phyloP scores from a whole-genome alignment of 352 stramenopile species.

The Halophytophthora polymorphica region DNA sequence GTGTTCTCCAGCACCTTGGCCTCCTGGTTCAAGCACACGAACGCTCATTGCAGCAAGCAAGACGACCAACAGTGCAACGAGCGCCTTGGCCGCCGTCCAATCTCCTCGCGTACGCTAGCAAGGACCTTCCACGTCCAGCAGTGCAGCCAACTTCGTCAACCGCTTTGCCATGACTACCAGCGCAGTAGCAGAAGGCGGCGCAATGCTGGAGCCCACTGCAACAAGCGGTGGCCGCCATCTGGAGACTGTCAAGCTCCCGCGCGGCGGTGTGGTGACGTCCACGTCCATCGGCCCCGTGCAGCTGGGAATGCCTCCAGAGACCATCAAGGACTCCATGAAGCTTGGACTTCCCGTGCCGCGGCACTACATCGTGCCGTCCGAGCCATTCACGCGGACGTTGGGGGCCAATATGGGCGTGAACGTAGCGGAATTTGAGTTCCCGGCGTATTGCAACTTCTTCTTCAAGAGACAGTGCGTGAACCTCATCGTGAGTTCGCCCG shows the following conservation, averaged over 20 bases:
- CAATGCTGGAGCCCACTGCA: slow-evolving; percentile 6
- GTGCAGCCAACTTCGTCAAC: too few relatives aligned
- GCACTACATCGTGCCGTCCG: slow-evolving; percentile 94
- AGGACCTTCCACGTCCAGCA: too few relatives aligned
- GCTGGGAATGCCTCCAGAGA: slow-evolving; percentile 95
- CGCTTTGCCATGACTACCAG: slow-evolving; percentile 19
- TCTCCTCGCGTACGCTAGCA: too few relatives aligned
- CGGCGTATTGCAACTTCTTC: slow-evolving; percentile 98
- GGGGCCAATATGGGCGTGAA: slow-evolving; percentile 94
- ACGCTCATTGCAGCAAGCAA: too few relatives aligned
- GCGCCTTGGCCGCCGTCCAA: too few relatives aligned
- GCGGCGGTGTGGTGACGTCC: slow-evolving; percentile 69
- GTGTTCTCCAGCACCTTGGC: too few relatives aligned
- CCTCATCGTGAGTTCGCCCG: slow-evolving; percentile 74
- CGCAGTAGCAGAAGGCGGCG: slow-evolving; percentile 10
- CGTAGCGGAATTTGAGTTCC: slow-evolving; percentile 97
- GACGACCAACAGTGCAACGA: too few relatives aligned
- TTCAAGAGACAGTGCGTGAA: slow-evolving; percentile 87
- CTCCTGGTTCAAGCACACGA: too few relatives aligned
- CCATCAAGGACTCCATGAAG: slow-evolving; percentile 97
- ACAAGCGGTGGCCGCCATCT: slow-evolving; percentile 12
- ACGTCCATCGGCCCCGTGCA: slow-evolving; percentile 81
- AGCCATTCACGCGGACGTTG: slow-evolving; percentile 93
- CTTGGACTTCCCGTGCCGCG: slow-evolving; percentile 90
- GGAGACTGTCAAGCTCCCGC: slow-evolving; percentile 69